Evolutionary conservation across 2,329 filamentous ascomycete genomes (phyloP), one percentile per base, ranked within the genome.

Genomic region (Chaetomiaceae sp.): DNA sequence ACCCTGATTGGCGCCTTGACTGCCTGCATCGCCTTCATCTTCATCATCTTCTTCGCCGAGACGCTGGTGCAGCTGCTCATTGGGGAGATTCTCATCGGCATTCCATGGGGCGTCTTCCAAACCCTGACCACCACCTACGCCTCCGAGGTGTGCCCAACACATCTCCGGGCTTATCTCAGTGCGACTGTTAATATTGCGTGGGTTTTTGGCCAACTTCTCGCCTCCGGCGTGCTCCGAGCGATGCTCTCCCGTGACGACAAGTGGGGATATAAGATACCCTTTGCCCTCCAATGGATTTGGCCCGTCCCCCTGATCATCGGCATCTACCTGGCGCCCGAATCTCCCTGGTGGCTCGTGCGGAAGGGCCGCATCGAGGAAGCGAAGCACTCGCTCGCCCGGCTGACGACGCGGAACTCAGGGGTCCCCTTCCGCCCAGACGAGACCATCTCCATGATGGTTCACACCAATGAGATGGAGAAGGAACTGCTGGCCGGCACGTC

Each of bases 101-200:
- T 82, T 20, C 77, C 78, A 0, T 80, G 77, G 74, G 75, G 75
- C 3, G 73, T 71, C 7, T 78, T 81, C 63, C 76, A 79, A 57
- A 78, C 75, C 1, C 69, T 81, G 1, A 75, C 74, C 0, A 74
- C 77, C 0, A 73, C 77, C 0, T 82, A 82, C 58, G 78, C 78
- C 0, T 77, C 79, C 6, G 79, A 82, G 56, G 71, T 78, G 11
- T 70, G 73, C 4, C 74, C 74, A n/a, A 64, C 71, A 42, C 73
- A 73, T 2, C 71, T 82, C 2, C 69, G 79, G 3, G 73, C 75
- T 0, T 79, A 79, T 40, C 69, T 82, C 3, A 81, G 78, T 0
- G 77, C 75, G 0, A 80, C 77, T 49, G 76, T 78, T 61, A 82
- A 82, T 57, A 72, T 81, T 65, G 81, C 78, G 58, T 82, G 78